phyloP scores from a whole-genome alignment of 2,329 filamentous ascomycete genomes.

The Aspergillus nomiae region DNA sequence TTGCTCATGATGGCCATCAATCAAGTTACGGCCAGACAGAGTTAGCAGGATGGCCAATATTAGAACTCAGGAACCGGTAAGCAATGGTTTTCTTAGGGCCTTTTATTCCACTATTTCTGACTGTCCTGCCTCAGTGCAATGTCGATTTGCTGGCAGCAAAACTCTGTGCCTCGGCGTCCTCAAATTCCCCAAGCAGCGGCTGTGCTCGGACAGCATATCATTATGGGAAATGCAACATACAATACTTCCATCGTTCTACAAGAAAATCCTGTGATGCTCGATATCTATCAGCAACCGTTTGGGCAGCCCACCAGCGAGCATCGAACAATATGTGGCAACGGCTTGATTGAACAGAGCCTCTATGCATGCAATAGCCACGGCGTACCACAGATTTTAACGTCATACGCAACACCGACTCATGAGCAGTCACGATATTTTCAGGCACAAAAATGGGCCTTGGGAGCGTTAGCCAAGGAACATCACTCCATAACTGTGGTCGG shows the following conservation, averaged over 20 bases:
- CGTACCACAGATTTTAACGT: too few species aligned
- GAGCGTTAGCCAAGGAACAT: background rate
- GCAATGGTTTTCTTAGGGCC: background rate
- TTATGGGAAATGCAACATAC: background rate
- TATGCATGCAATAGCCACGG: background rate
- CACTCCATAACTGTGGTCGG: background rate
- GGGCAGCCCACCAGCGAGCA: background rate
- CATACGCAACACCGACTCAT: background rate
- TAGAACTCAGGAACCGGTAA: background rate
- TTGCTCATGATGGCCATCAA: background rate
- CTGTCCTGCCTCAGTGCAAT: too few species aligned
- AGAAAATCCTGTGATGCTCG: background rate
- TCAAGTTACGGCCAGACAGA: background rate
- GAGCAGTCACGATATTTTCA: background rate
- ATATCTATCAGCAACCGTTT: background rate
- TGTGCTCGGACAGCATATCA: background rate
- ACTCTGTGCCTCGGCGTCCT: too few species aligned
- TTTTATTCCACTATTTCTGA: background rate
- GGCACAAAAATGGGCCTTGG: background rate
- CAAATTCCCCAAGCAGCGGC: background rate
- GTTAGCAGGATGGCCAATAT: background rate
- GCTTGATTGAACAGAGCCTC: background rate
- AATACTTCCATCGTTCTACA: background rate
- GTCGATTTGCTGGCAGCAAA: too few species aligned
- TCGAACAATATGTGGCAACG: background rate